Conservation (phyloP, 805 yeast genomes). For the Kodamaea kakaduensis region DNA sequence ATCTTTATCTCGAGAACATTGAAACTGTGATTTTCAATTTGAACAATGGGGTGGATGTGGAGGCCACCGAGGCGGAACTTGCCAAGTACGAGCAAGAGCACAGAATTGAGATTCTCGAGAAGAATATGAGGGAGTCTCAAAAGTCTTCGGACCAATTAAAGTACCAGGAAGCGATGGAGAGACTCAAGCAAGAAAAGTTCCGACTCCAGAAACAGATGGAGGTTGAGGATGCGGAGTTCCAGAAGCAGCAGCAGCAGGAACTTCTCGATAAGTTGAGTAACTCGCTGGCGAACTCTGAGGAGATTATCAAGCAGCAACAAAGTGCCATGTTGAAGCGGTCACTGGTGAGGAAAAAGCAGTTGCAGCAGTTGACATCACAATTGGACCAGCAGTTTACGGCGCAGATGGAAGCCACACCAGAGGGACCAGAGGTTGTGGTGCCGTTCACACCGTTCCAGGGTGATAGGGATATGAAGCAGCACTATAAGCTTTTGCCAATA, state of each 20-base stretch:
- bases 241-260: slow-evolving; percentile 39
- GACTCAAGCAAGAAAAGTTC: slow-evolving; percentile 62
- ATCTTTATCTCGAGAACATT: slow-evolving; percentile 76
- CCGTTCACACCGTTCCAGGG: slow-evolving; percentile 97
- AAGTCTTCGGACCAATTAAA: slow-evolving; percentile 61
- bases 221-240: slow-evolving; percentile 37
- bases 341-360: slow-evolving; percentile 57
- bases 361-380: slow-evolving; percentile 59
- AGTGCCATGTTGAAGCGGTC: slow-evolving; percentile 52
- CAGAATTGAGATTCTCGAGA: slow-evolving; percentile 69
- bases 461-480: slow-evolving; percentile 59
- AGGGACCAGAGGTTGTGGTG: slow-evolving; percentile 18
- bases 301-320: slow-evolving; percentile 37
- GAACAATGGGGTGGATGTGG: slow-evolving; percentile 64
- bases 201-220: slow-evolving; percentile 62
- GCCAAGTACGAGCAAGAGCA: slow-evolving; percentile 69
- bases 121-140: slow-evolving; percentile 63
- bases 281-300: slow-evolving; percentile 33
- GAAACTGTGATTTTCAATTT: slow-evolving; percentile 79
- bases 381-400: slow-evolving; percentile 36
- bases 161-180: slow-evolving; percentile 51
- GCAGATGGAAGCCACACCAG: slow-evolving; percentile 12
- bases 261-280: slow-evolving; percentile 36
- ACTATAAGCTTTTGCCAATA: slow-evolving; percentile 44
- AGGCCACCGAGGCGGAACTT: slow-evolving; percentile 61